A percentile compares a stretch with the other conserved stretches of the same genome.
phyloP scores from a whole-genome alignment of 148 eudicot species.

The Cornus kousa region DNA sequence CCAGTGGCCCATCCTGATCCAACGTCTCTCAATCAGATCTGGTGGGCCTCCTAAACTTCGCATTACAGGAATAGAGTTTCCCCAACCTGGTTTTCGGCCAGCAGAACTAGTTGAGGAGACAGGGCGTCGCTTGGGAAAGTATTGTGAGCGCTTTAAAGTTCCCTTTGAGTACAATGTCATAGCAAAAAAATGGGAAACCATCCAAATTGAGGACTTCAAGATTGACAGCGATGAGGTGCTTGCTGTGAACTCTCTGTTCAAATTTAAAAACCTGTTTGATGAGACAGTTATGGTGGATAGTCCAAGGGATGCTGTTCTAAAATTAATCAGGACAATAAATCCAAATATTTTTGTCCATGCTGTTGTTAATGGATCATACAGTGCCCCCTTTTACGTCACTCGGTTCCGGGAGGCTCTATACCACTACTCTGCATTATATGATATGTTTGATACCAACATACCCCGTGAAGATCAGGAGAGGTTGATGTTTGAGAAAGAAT shows the following conservation, averaged over 20 bases:
- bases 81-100: slow-evolving; percentile 22
- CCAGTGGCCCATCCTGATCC: slow-evolving; percentile 24
- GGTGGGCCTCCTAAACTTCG: slow-evolving; percentile 17
- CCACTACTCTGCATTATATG: slow-evolving; percentile 22
- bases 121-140: slow-evolving; percentile 20
- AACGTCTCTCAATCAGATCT: slow-evolving; percentile 9
- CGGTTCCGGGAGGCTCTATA: slow-evolving; percentile 23
- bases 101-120: slow-evolving; percentile 19
- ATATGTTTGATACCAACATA: slow-evolving; percentile 20
- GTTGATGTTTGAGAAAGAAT: slow-evolving; percentile 46
- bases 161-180: slow-evolving; percentile 21
- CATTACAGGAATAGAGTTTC: slow-evolving; percentile 20
- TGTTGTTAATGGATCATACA: slow-evolving; percentile 16
- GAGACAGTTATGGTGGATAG: slow-evolving; percentile 12
- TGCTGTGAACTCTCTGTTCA: slow-evolving; percentile 11
- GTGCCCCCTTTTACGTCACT: slow-evolving; percentile 17
- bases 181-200: slow-evolving; percentile 24
- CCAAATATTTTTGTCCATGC: slow-evolving; percentile 18
- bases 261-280: slow-evolving; percentile 17
- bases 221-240: slow-evolving; percentile 17
- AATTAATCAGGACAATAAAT: slow-evolving; percentile 14
- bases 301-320: slow-evolving; percentile 19
- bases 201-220: slow-evolving; percentile 18
- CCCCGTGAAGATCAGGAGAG: slow-evolving; percentile 43
- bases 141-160: slow-evolving; percentile 19